Conservation (phyloP, 129 eudicot species). For the Saposhnikovia divaricata region DNA sequence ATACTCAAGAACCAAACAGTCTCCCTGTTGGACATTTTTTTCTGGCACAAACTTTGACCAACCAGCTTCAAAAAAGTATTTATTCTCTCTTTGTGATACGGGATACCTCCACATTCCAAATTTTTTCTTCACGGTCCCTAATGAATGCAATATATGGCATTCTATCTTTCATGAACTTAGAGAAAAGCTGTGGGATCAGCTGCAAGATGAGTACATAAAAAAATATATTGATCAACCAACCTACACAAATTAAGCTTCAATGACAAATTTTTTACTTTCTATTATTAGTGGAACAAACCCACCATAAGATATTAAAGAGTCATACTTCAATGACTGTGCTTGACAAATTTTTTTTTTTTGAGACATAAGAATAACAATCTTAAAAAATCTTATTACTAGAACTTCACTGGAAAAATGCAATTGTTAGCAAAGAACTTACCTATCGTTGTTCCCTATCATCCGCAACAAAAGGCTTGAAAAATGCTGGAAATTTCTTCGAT, state of each 20-base stretch:
- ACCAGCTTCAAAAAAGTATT: constrained; percentile 15
- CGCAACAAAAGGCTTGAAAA: constrained; percentile 8
- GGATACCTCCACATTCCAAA: constrained; percentile 21
- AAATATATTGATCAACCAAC: neutral
- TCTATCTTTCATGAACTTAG: neutral
- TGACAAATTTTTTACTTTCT: neutral
- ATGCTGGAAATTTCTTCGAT: neutral
- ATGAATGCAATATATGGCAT: constrained; percentile 12
- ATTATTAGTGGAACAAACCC: neutral
- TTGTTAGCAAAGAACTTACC: neutral
- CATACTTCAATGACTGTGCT: neutral
- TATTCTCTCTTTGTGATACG: constrained; percentile 2
- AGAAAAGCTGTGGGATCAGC: constrained; percentile 12
- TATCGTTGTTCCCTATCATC: neutral
- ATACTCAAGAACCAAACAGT: constrained; percentile 21
- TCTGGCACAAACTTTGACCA: constrained; percentile 25
- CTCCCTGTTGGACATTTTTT: constrained; percentile 9
- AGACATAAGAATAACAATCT: neutral
- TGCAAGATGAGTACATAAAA: neutral
- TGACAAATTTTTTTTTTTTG: neutral
- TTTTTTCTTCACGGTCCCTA: constrained; percentile 6
- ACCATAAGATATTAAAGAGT: neutral
- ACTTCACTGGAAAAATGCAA: neutral
- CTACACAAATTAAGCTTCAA: neutral
- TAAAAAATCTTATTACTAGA: neutral